A percentile compares a stretch with the other conserved stretches of the same genome.
Conservation (phyloP, 176 grass and related monocot genomes). For the Musa itinerans region DNA sequence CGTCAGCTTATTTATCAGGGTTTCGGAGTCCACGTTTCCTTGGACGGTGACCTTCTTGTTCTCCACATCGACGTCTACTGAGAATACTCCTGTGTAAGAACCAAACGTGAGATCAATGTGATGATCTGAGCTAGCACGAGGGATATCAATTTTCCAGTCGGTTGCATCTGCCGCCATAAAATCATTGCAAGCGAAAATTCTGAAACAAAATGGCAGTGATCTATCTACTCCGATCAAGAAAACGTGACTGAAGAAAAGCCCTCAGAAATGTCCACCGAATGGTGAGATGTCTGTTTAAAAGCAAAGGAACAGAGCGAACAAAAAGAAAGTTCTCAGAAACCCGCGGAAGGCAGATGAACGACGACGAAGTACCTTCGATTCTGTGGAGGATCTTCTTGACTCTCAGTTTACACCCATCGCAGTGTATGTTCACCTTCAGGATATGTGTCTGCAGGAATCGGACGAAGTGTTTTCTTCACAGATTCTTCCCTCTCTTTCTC, state of each 20-base stretch:
- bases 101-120: too few relatives aligned
- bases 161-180: neutral
- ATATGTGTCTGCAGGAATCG: slow-evolving; percentile 60
- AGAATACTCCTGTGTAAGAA: slow-evolving; percentile 68
- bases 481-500: neutral
- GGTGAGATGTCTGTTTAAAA: neutral
- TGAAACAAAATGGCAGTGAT: neutral
- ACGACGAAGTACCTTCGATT: slow-evolving; percentile 62
- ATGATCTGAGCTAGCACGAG: too few relatives aligned
- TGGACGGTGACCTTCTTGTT: slow-evolving; percentile 81
- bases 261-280: neutral
- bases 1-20: slow-evolving; percentile 73
- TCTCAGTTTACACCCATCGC: slow-evolving; percentile 83
- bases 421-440: slow-evolving; percentile 93
- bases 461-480: slow-evolving; percentile 4
- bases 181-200: neutral
- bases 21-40: slow-evolving; percentile 53
- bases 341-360: too few relatives aligned
- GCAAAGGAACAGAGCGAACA: neutral
- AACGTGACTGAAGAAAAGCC: neutral
- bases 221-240: neutral
- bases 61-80: slow-evolving; percentile 73
- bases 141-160: too few relatives aligned
- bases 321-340: neutral
- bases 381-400: slow-evolving; percentile 88